phyloP scores from a whole-genome alignment of 176 grass and related monocot species.

The Calamus simplicifolius region DNA sequence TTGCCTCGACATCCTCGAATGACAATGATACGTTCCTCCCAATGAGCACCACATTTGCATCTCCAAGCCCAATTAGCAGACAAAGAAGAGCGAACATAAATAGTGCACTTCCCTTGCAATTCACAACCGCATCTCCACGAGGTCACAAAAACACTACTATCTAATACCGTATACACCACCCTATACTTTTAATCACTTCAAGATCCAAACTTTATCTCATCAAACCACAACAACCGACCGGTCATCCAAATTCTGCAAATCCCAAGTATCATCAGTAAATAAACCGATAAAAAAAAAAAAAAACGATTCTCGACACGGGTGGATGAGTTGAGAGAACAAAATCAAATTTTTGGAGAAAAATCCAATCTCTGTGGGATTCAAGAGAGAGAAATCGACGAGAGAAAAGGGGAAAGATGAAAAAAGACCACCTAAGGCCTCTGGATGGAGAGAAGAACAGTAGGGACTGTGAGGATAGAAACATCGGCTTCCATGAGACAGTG shows the following conservation, averaged over 20 bases:
- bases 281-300: slow-evolving; percentile 9
- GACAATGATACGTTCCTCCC: slow-evolving; percentile 57
- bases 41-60: slow-evolving; percentile 77
- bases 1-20: slow-evolving; percentile 59
- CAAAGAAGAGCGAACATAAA: slow-evolving; percentile 28
- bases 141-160: background rate
- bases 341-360: slow-evolving; percentile 5
- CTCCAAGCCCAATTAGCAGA: slow-evolving; percentile 39
- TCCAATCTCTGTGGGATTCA: background rate
- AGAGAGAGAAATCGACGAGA: background rate
- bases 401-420: background rate
- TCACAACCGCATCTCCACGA: slow-evolving; percentile 7
- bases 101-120: slow-evolving; percentile 8
- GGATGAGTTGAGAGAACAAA: background rate
- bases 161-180: background rate
- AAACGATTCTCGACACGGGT: background rate
- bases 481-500: slow-evolving; percentile 40
- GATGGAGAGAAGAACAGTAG: slow-evolving; percentile 1
- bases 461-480: slow-evolving; percentile 33
- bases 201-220: slow-evolving; percentile 9
- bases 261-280: slow-evolving; percentile 18
- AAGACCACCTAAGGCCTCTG: background rate
- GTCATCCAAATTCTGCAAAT: slow-evolving; percentile 22
- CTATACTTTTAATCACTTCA: slow-evolving; percentile 10
- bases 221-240: background rate